Percentiles rank a stretch among this genome's conserved stretches.
phyloP scores from a whole-genome alignment of 768 basidiomycete species.

The Termitomyces heimii region DNA sequence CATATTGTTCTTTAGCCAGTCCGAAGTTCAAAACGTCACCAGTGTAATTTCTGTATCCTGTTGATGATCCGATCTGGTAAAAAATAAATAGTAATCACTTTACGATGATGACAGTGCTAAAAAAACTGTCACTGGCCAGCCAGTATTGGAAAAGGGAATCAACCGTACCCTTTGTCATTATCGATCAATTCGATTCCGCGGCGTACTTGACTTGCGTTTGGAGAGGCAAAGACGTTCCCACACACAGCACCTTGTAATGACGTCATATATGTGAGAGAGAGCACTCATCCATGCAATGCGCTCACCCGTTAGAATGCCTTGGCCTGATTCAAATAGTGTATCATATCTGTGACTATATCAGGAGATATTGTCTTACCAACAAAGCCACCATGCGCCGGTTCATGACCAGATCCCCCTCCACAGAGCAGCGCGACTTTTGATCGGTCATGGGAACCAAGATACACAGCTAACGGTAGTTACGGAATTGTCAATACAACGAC shows the following conservation, averaged over 20 bases:
- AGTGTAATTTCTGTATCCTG: constrained; percentile 64
- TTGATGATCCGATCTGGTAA: neutral
- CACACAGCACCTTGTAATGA: constrained; percentile 57
- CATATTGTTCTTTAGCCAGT: constrained; percentile 80
- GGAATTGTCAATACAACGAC: constrained; percentile 2
- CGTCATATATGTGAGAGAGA: neutral
- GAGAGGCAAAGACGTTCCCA: constrained; percentile 88
- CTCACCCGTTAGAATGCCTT: constrained; percentile 72
- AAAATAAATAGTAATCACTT: constrained; percentile 41
- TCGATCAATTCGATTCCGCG: constrained; percentile 73
- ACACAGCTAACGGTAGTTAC: constrained; percentile 45
- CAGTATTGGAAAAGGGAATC: neutral
- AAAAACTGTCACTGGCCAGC: neutral
- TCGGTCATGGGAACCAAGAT: constrained; percentile 47
- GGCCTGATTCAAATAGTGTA: constrained; percentile 33
- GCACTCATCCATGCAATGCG: neutral
- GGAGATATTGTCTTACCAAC: constrained; percentile 51
- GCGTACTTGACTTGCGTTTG: constrained; percentile 79
- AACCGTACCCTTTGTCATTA: constrained; percentile 61
- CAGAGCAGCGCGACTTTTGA: constrained; percentile 74
- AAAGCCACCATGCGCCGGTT: constrained; percentile 85
- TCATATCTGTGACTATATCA: neutral
- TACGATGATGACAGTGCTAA: constrained; percentile 75
- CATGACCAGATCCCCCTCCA: constrained; percentile 87
- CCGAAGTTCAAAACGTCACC: constrained; percentile 92